Evolutionary conservation across 257 asterid genomes (phyloP), one percentile per base, ranked within the genome.

Genomic region (Nicotiana paniculata): DNA sequence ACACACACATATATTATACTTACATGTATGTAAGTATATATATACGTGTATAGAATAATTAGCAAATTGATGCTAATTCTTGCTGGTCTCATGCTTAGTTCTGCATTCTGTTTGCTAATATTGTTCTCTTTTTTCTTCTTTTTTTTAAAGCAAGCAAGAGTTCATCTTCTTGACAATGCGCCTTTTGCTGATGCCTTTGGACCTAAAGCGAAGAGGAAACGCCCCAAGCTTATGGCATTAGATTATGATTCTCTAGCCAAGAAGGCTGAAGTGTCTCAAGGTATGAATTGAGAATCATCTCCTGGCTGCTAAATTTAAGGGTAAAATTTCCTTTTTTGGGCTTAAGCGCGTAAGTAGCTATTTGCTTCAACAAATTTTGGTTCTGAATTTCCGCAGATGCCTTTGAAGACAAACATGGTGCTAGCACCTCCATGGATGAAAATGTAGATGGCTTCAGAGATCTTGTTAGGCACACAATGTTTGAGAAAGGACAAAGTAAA

Each of bases 401-500:
- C 9, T 96, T 93, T 86, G 95, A 88, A 80, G 98, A 91, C 89
- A 96, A 94, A 77, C 88, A 87, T 80, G 92, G 90, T 84, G 92
- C 87, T 61, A 85, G 90, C 87, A 85, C 90, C 58, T 90, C 95
- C 32, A 70, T 89, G 10, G 95, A 89, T 88, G 97, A 82, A 83
- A 91, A 83, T 89, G 94, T 87, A 80, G 97, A 94, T 88, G 97
- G 97, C 43, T 90, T 93, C 83, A 90, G 96, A 87, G 98, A 96
- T 88, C 95, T 90, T 67, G 98, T 93, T 18, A 89, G 99, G 63
- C 98, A 96, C 86, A 94, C 88, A 2, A 91, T 96, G 95, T 96
- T 96, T 86, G 99, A 94, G 63, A 96, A 96, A 84, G 98, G 99
- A 80, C 98, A 96, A 87, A 96, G 99, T 89, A 96, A 96, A 85